Base-by-base conservation (phyloP, 176 grass and related monocot genomes). In the Musa troglodytarum region DNA sequence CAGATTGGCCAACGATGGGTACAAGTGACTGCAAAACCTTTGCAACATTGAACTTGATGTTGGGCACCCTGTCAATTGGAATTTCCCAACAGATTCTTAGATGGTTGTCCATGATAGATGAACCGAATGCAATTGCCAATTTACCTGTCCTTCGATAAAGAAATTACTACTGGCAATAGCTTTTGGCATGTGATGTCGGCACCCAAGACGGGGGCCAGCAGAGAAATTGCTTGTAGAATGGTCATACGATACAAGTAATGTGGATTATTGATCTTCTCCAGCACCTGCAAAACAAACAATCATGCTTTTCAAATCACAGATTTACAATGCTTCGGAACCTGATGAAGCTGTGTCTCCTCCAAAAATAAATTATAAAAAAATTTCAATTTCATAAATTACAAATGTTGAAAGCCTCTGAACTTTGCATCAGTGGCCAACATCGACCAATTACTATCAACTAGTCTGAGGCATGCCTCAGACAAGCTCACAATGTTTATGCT, bases 221-320 rank as follows among this genome's bases (percentile, higher is more conserved):
- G 82, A 10, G 90, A 93, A 62, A 98, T 89, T 49, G 90, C 88
- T 84, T 90, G 88, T 54, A 97, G 68, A 54, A 85, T 88, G 11
- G 94, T 97, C 94, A 93, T 93, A 11, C 90, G 90, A 50, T 98
- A 93, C 76, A 98, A 80, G 66, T 98, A 98, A 68, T 98, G 95
- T n/a, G 86, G 90, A 58, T 98, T 98, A 66, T 86, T 93, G 77
- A 98, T 91, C 80, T 93, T 98, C 75, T 98, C 95, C 74, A 98
- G 55, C 12, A 98, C 88, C 90, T 98, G 66, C 8, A 80, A 71
- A 72, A 78, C 19, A 53, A 78, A 90, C 63, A 20, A 73, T 25
- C 69, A 70, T 70, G 15, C 43, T 50, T 5, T 43, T 43, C 55
- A 71, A 77, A 77, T 50, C 66, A 49, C 9, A 13, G 19, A 58